Base-by-base conservation (phyloP, 768 basidiomycete genomes). In the Coprinopsis strossmayeri region DNA sequence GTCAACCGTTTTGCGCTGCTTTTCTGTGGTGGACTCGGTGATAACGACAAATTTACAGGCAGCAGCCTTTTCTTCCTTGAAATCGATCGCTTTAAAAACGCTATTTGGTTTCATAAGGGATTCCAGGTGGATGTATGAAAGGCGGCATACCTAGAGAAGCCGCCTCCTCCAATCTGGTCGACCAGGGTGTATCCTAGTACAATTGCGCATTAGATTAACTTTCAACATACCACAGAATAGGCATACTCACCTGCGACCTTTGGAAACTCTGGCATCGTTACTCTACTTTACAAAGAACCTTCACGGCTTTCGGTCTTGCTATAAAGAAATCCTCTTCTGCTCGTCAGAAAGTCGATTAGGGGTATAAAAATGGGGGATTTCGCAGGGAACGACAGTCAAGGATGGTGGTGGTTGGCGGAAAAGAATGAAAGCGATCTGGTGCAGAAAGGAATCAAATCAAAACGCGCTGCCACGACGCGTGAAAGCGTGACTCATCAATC, bases 21-120 rank as follows among this genome's bases (percentile, higher is more conserved):
- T 74, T 3, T 81, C 75, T 0, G 81, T 79, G 1, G 84, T 84
- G 37, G 79, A 60, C 2, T 75, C 68, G 0, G 79, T 87, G 44
- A 92, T 66, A 13, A 69, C 59, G 51, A 94, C 76, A 25, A 94
- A 68, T 65, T 96, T 97, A 72, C 92, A 94, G 24, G 93, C 93
- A 7, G 90, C 91, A 2, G 90, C 79, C 2, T 72, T 72, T 41
- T 84, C 77, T 5, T 77, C 71, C 12, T 72, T 64, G 46, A 84
- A 57, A 65, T 95, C 77, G 24, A 89, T 81, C 0, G 92, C 92
- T 37, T 79, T 82, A 59, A 81, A 95, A 9, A 96, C 93, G 42
- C 92, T 95, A 17, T 5, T 38, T 9, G 9, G 9, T 5, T 10
- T 38, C 5, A 7, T 7, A 32, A 32, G 50, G 21, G 0, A 46